Evolutionary conservation across 352 stramenopile species (phyloP).

Genomic region (Globisporangium canariense): DNA sequence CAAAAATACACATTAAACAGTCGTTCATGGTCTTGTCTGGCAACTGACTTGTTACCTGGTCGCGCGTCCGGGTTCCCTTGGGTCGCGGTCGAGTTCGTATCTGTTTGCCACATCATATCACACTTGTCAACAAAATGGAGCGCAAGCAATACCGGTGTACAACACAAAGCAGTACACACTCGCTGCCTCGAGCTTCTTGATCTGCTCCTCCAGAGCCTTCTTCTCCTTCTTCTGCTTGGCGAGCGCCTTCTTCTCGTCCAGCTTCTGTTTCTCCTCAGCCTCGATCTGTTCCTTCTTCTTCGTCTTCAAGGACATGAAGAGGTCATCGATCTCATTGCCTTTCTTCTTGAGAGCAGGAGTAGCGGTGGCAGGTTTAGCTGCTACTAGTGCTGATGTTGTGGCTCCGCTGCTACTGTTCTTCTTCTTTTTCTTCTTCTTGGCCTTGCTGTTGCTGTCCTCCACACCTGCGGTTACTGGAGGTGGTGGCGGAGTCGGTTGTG

Average conservation of each 20-base stretch:
- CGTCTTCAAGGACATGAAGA: slow-evolving; percentile 72
- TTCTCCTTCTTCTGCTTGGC: slow-evolving; percentile 54
- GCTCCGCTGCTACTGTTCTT: slow-evolving; percentile 35
- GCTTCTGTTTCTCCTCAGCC: slow-evolving; percentile 50
- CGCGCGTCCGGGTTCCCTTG: slow-evolving; percentile 65
- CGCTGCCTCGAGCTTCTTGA: slow-evolving; percentile 78
- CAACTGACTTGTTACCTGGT: slow-evolving; percentile 41
- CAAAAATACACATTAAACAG: slow-evolving; percentile 8
- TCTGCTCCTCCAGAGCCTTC: slow-evolving; percentile 65
- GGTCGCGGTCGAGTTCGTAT: slow-evolving; percentile 70
- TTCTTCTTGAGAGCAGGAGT: slow-evolving; percentile 9
- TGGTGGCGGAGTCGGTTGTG: not conserved
- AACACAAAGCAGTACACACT: slow-evolving; percentile 36
- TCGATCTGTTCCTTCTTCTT: slow-evolving; percentile 71
- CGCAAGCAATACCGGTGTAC: not conserved
- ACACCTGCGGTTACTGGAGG: not conserved
- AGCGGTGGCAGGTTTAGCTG: not conserved
- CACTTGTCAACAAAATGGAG: slow-evolving; percentile 1
- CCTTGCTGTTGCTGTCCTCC: slow-evolving; percentile 19
- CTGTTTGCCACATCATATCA: slow-evolving; percentile 25
- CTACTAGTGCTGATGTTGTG: not conserved
- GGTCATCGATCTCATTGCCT: slow-evolving; percentile 66
- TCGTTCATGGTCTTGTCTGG: not conserved
- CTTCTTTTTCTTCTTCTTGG: slow-evolving; percentile 62
- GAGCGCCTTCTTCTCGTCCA: slow-evolving; percentile 39